These are phyloP conservation scores for Onygenales sp. DNA, from an alignment of 2,329 filamentous ascomycete species.

Conservation along the genomic window DNA sequence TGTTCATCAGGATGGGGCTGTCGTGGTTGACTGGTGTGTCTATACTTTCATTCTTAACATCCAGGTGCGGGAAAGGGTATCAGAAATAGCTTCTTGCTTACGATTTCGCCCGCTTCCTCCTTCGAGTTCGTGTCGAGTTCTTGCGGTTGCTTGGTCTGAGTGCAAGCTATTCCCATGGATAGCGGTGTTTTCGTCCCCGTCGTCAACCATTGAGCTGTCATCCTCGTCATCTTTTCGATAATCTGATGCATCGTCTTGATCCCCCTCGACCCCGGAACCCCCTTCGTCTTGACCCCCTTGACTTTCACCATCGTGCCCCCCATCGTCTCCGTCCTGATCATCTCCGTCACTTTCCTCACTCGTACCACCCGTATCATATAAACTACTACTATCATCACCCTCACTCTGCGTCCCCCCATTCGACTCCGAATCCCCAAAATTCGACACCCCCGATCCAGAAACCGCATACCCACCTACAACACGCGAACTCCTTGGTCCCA, in stretches of 20 bases:
- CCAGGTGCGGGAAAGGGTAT: not conserved
- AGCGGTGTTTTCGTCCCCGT: not conserved
- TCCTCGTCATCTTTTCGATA: not conserved
- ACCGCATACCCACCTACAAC: not conserved
- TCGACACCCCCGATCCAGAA: not conserved
- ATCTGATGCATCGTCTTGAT: not conserved
- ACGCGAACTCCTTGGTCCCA: not conserved
- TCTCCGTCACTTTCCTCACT: not conserved
- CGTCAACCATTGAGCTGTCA: not conserved
- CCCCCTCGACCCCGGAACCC: not conserved
- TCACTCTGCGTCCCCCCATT: not conserved
- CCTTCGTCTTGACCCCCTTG: not conserved
- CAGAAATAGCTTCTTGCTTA: not conserved
- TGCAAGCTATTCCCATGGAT: not conserved
- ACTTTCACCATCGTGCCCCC: not conserved
- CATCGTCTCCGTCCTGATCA: not conserved
- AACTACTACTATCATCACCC: not conserved
- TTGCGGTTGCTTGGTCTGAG: not conserved
- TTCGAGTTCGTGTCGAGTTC: not conserved
- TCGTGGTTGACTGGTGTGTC: not conserved
- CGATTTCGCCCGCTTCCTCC: not conserved
- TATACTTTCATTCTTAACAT: constrained; percentile 3
- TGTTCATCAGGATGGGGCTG: not conserved
- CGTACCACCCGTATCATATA: not conserved
- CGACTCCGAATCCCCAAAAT: constrained; percentile 2